phyloP scores from a whole-genome alignment of 768 basidiomycete genomes.

The Boletellus ananas region DNA sequence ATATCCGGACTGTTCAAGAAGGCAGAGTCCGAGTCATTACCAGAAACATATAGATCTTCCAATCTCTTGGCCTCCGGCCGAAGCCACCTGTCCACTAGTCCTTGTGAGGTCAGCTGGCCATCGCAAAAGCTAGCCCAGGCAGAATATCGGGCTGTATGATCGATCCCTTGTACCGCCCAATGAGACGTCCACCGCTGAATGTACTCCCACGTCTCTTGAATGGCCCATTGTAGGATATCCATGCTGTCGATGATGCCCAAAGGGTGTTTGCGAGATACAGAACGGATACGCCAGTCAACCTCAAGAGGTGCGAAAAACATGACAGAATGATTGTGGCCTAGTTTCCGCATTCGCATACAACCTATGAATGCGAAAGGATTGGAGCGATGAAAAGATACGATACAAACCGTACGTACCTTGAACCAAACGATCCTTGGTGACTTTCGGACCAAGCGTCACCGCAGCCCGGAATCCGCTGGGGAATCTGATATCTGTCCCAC shows the following conservation, averaged over 20 bases:
- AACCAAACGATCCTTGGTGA: neutral
- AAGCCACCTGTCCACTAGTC: conserved; percentile 18
- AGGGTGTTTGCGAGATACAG: neutral
- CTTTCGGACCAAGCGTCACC: neutral
- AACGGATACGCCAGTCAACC: neutral
- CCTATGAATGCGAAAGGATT: neutral
- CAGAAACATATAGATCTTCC: conserved; percentile 32
- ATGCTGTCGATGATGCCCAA: conserved; percentile 7
- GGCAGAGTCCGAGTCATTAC: conserved; percentile 3
- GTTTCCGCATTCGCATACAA: neutral
- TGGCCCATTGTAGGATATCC: conserved; percentile 43
- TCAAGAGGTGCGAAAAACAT: neutral
- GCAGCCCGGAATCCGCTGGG: neutral
- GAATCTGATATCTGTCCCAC: neutral
- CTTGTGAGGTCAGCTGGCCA: neutral
- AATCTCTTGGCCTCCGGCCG: too few species aligned
- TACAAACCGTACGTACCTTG: neutral
- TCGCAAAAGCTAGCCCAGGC: conserved; percentile 16
- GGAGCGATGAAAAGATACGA: neutral
- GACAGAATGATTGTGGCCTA: neutral
- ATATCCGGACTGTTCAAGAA: conserved; percentile 19
- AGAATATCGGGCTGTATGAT: conserved; percentile 27
- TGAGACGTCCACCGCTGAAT: conserved; percentile 37
- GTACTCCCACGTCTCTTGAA: conserved; percentile 40
- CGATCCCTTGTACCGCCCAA: conserved; percentile 42